Evolutionary conservation across 495 filamentous ascomycete genomes (phyloP).

Genomic region (Penicillium waksmanii): DNA sequence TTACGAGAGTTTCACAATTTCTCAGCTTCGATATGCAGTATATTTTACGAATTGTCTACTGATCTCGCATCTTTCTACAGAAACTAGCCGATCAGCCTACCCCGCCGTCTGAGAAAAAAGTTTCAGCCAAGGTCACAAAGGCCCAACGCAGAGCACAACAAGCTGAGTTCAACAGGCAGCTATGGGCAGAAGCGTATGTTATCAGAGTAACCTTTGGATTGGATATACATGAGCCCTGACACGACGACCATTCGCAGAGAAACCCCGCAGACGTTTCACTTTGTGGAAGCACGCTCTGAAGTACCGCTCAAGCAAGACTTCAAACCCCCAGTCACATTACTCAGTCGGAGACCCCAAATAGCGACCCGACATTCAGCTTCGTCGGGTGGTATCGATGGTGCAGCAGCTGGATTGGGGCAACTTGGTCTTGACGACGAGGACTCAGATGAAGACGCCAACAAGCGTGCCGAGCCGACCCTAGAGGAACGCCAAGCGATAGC

Average conservation of each 20-base stretch:
- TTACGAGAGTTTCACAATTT: neutral
- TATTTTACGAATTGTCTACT: constrained; percentile 8
- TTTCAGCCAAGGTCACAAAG: constrained; percentile 63
- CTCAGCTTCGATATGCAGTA: neutral
- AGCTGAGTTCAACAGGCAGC: constrained; percentile 74
- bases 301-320: constrained; percentile 79
- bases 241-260: constrained; percentile 46
- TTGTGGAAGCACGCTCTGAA: constrained; percentile 65
- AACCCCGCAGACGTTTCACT: constrained; percentile 69
- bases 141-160: constrained; percentile 81
- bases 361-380: constrained; percentile 37
- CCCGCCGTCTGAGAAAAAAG: constrained; percentile 48
- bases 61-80: constrained; percentile 30
- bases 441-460: constrained; percentile 65
- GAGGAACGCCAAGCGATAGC: constrained; percentile 76
- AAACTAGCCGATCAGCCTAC: constrained; percentile 41
- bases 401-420: constrained; percentile 60
- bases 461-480: constrained; percentile 58
- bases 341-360: constrained; percentile 77
- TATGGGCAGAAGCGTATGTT: constrained; percentile 88
- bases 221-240: neutral
- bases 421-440: constrained; percentile 65
- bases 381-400: constrained; percentile 39
- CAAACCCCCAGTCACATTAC: constrained; percentile 79
- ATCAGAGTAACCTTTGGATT: neutral